These are phyloP conservation scores for Mrakia gelida DNA, from an alignment of 768 basidiomycete species.

Conservation along the genomic window DNA sequence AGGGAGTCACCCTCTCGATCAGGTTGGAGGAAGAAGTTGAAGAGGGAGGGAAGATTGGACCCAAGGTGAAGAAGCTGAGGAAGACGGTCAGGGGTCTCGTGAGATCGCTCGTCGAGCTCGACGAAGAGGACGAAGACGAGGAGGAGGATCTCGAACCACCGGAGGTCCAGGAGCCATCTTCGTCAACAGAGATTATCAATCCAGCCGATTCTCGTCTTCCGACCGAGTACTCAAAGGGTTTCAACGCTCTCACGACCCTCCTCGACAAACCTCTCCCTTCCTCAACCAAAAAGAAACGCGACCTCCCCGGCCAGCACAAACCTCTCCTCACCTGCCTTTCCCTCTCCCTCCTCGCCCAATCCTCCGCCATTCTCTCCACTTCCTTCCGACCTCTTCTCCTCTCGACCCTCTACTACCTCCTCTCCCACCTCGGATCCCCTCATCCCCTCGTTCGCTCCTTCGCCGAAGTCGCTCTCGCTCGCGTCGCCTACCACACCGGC, in stretches of 20 bases:
- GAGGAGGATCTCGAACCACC: conserved; percentile 24
- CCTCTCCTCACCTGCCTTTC: conserved; percentile 65
- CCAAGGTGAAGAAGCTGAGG: conserved; percentile 39
- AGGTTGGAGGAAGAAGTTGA: conserved; percentile 23
- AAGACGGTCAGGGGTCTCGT: conserved; percentile 29
- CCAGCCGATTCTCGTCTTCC: conserved; percentile 44
- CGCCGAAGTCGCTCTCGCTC: conserved; percentile 67
- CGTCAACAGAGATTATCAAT: neutral
- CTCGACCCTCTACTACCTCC: conserved; percentile 73
- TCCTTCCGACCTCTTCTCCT: conserved; percentile 71
- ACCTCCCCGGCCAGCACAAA: conserved; percentile 47
- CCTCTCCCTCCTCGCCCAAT: conserved; percentile 68
- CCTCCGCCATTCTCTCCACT: conserved; percentile 65
- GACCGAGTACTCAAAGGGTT: conserved; percentile 64
- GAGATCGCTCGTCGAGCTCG: conserved; percentile 60
- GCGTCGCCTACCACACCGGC: conserved; percentile 66
- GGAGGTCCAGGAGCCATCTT: conserved; percentile 33
- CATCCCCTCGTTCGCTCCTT: conserved; percentile 46
- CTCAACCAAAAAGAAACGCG: conserved; percentile 32
- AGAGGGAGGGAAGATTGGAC: neutral
- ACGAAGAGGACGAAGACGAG: conserved; percentile 55
- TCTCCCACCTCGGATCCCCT: conserved; percentile 78
- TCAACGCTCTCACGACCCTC: conserved; percentile 58
- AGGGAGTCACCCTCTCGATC: conserved; percentile 55
- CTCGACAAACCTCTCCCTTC: conserved; percentile 43